Base-by-base conservation (phyloP, 495 filamentous ascomycete species). In the Hypoxylon crocopeplum region DNA sequence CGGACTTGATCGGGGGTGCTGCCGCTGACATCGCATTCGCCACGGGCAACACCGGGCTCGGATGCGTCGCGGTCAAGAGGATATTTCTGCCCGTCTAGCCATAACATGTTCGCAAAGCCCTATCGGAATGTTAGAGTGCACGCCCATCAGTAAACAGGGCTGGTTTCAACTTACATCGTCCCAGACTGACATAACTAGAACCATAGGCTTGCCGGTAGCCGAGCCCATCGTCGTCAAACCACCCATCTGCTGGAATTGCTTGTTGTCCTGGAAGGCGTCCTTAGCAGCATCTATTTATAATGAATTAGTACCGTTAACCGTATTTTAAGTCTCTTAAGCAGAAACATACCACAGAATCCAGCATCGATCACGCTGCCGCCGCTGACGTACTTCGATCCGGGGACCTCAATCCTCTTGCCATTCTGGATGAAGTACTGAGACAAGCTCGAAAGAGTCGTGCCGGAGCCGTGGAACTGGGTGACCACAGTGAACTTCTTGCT, bases 181-280 rank as follows among this genome's bases (percentile, higher is more conserved):
- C 88, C 89, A 92, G 65, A 91, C 66, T 56, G 82, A 86, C 82
- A 91, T 80, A 65, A 88, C 86, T 8, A 90, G 77, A 30, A 89
- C 88, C 87, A 90, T 88, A 48, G 77, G 81, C 17, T 72, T 51
- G 2, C 68, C 72, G 10, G 89, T 67, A 15, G 79, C 84, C 24
- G 77, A 69, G 25, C 84, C 75, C 83, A 92, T 87, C 38, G 72
- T 72, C 5, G 56, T 56, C 48, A 89, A 64, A n/a, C 86, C 88
- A 25, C 88, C 87, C 69, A 83, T 81, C 33, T 64, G 32, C 33
- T 69, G 62, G 77, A 88, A 90, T 70, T 72, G 70, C 66, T 82
- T 74, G 36, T 66, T 68, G 59, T 88, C 88, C 29, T 80, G 84
- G 69, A 91, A 91, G 20, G 77, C 74, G 0, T 69, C 62, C 75